A percentile compares a stretch with the other conserved stretches of the same genome.
Conservation (phyloP, 75 land plant genomes). For the Larix kaempferi region DNA sequence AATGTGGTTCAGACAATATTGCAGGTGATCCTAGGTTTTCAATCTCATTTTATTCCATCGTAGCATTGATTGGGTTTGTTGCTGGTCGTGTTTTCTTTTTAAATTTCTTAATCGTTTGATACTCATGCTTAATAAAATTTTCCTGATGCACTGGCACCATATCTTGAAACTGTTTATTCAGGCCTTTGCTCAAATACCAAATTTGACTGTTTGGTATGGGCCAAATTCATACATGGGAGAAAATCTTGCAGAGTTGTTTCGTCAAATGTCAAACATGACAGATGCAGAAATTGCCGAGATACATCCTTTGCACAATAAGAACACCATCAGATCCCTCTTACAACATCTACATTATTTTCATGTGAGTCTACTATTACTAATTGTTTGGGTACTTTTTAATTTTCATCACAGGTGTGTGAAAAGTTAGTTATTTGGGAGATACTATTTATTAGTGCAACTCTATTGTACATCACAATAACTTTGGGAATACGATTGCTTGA, state of each 20-base stretch:
- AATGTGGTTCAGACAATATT: conserved; percentile 96
- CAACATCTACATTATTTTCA: conserved; percentile 81
- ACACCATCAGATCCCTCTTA: conserved; percentile 68
- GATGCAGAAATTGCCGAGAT: conserved; percentile 87
- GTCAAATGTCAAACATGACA: conserved; percentile 67
- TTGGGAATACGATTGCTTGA: background rate
- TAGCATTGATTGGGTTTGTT: background rate
- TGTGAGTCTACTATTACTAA: conserved; percentile 25
- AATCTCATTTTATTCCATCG: background rate
- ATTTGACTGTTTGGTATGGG: conserved; percentile 82
- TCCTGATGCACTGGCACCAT: background rate
- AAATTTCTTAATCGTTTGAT: background rate
- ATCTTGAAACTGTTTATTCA: conserved; percentile 16
- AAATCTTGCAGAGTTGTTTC: conserved; percentile 82
- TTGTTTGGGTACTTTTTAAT: background rate
- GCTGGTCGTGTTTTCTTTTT: background rate
- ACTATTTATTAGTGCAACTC: background rate
- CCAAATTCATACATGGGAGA: conserved; percentile 99
- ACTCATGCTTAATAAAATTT: background rate
- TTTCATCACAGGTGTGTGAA: background rate
- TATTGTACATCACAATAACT: background rate
- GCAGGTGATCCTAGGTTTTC: conserved; percentile 48
- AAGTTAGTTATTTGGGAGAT: background rate
- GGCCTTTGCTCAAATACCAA: conserved; percentile 95
- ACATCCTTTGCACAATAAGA: conserved; percentile 72